Evolutionary conservation across 192 early-diverging fungal species (phyloP).

Genomic region (Umbelopsis ramanniana): DNA sequence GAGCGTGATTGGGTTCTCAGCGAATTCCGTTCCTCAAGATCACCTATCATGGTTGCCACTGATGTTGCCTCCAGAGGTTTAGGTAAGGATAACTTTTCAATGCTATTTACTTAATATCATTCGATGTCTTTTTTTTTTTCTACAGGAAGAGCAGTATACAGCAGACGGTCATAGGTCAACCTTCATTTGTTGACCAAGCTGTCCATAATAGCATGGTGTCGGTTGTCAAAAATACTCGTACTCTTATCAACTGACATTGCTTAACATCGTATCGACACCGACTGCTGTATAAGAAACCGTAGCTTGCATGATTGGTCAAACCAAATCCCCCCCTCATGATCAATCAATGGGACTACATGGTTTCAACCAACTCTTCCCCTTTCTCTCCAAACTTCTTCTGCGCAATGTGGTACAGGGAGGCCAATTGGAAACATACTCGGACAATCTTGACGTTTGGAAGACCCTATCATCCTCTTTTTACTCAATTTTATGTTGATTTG

Average conservation of each 20-base stretch:
- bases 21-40: conserved; percentile 87
- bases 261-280: not conserved
- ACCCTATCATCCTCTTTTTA: conserved; percentile 5
- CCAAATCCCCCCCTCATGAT: not conserved
- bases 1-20: conserved; percentile 97
- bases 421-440: conserved; percentile 1
- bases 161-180: conserved; percentile 9
- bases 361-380: conserved; percentile 12
- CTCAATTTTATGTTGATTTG: not conserved
- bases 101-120: not conserved
- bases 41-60: conserved; percentile 97
- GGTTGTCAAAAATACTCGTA: too few relatives aligned
- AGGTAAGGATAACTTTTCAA: conserved; percentile 64
- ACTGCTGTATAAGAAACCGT: conserved; percentile 18
- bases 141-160: conserved; percentile 17
- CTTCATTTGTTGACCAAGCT: not conserved
- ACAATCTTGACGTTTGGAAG: conserved; percentile 19
- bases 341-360: conserved; percentile 15
- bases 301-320: conserved; percentile 15
- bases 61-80: conserved; percentile 97
- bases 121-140: not conserved
- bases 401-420: not conserved
- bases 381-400: not conserved
- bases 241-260: too few relatives aligned
- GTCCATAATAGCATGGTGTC: not conserved